Evolutionary conservation across 495 filamentous ascomycete genomes (phyloP).

Genomic region (Podospora pseudocomata): DNA sequence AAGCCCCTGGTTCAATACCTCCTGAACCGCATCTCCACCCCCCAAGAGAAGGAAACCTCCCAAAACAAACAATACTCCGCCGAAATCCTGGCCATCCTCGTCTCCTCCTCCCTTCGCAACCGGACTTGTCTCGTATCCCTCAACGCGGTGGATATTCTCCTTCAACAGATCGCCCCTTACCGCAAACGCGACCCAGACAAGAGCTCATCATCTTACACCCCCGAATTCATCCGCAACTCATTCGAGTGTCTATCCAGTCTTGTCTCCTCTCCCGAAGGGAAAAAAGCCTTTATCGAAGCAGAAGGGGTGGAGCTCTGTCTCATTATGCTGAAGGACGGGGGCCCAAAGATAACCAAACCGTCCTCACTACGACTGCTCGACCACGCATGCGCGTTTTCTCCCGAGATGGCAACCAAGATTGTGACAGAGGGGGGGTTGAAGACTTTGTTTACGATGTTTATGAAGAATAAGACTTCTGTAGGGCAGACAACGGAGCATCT

Average conservation of each 20-base stretch:
- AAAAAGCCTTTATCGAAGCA: constrained; percentile 77
- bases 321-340: constrained; percentile 61
- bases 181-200: constrained; percentile 82
- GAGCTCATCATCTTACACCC: constrained; percentile 67
- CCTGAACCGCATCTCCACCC: constrained; percentile 52
- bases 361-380: constrained; percentile 77
- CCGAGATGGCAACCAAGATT: constrained; percentile 63
- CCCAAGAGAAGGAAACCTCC: constrained; percentile 37
- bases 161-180: constrained; percentile 85
- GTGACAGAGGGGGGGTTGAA: constrained; percentile 85
- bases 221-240: constrained; percentile 90
- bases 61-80: constrained; percentile 98
- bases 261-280: constrained; percentile 71
- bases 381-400: constrained; percentile 66
- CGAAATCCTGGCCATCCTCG: constrained; percentile 83
- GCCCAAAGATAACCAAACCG: constrained; percentile 74
- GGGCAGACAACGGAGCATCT: constrained; percentile 68
- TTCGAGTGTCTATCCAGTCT: constrained; percentile 81
- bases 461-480: constrained; percentile 75
- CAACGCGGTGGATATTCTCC: constrained; percentile 72
- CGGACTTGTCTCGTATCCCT: constrained; percentile 58
- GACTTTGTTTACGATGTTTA: constrained; percentile 79
- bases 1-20: constrained; percentile 71
- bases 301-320: constrained; percentile 89
- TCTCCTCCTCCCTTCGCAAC: constrained; percentile 60